Base-by-base conservation (phyloP, 2,329 filamentous ascomycete species). In the Cercospora berteroae region DNA sequence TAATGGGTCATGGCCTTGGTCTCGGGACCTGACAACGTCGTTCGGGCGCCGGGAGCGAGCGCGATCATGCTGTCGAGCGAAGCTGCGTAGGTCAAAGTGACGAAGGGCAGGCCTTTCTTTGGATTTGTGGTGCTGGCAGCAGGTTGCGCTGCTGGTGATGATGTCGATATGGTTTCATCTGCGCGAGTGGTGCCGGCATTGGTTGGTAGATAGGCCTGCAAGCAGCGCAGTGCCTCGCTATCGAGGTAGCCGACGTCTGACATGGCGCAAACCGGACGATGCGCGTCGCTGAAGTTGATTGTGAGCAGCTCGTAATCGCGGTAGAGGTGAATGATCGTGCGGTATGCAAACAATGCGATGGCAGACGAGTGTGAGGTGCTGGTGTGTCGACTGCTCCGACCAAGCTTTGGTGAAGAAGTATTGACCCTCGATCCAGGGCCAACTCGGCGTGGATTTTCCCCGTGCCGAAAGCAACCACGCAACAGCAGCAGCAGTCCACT, bases 1-100 rank as follows among this genome's bases (percentile, higher is more conserved):
- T 91, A 92, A 79, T 98, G 94, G 0, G 94, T 97, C 92, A 98
- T 96, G 63, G 91, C 87, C 79, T 97, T 97, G 42, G 92, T 92
- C 70, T 89, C 84, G 0, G 90, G 87, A 3, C 94, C 94, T 1
- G 94, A 98, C 13, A 98, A 86, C 0, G 86, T 83, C 2, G 94
- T 98, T 71, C 90, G 91, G n/a, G 88, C 84, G 13, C 93, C 93
- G 18, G 69, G 92, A 0, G 89, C 85, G 29, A 94, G 84, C 1
- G 93, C 87, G 60, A 96, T 85, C 63, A 89, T 87, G 48, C 90
- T 90, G 81, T 98, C 94, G 72, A 99, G 89, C 4, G 94, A 97
- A 6, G 90, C 90, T 23, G 95, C 94, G 79, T 94, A 98, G 12
- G 94, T 97, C 48, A 97, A 84, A 2, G 94, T 97, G 60, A 93